Percentiles rank a stretch among this genome's conserved stretches.
Conservation (phyloP, 2,329 filamentous ascomycete species). For the Arthrobotrys sphaeroides region DNA sequence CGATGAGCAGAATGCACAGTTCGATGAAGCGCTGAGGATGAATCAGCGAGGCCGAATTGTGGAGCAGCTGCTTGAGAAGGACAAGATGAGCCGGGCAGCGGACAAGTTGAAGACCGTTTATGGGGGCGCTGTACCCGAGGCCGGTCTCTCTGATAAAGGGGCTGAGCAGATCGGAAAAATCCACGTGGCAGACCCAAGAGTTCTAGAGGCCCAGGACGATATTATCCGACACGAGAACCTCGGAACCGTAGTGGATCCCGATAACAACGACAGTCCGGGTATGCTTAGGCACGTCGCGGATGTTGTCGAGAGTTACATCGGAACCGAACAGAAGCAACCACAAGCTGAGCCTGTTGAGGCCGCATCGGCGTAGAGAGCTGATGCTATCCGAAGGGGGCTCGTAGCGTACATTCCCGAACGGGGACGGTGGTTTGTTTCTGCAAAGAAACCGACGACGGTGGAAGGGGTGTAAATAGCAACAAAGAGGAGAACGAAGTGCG, state of each 20-base stretch:
- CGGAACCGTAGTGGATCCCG: neutral
- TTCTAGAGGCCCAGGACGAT: conserved; percentile 51
- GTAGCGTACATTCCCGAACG: conserved; percentile 40
- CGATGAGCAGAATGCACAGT: conserved; percentile 27
- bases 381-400: conserved; percentile 32
- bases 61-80: conserved; percentile 37
- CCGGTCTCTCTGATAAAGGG: conserved; percentile 6
- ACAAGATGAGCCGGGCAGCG: conserved; percentile 44
- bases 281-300: conserved; percentile 29
- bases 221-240: conserved; percentile 31
- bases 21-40: conserved; percentile 35
- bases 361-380: conserved; percentile 46
- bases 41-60: conserved; percentile 38
- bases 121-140: conserved; percentile 7
- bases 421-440: conserved; percentile 34
- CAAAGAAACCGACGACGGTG: neutral
- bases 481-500: neutral
- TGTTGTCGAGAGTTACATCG: conserved; percentile 41
- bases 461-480: conserved; percentile 23
- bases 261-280: neutral
- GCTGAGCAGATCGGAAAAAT: conserved; percentile 20
- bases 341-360: conserved; percentile 23
- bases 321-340: conserved; percentile 9
- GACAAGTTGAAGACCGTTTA: conserved; percentile 34
- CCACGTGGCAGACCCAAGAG: conserved; percentile 41